phyloP scores from a whole-genome alignment of 176 grass and related monocot genomes.

The Rhynchospora breviuscula region DNA sequence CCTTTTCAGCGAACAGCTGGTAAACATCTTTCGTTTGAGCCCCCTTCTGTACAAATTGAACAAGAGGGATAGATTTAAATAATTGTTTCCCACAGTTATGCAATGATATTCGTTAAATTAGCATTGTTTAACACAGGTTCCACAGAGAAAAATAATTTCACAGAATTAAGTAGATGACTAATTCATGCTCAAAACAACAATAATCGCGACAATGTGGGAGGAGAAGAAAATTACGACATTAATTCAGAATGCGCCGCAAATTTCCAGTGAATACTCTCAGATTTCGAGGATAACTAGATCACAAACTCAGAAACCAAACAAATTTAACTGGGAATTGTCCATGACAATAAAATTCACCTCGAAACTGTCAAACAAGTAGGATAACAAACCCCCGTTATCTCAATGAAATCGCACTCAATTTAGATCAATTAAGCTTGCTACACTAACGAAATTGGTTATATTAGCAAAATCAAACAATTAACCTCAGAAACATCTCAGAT shows the following conservation, averaged over 20 bases:
- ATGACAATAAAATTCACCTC: not conserved
- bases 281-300: not conserved
- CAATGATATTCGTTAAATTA: not conserved
- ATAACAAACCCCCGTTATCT: not conserved
- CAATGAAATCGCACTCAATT: not conserved
- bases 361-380: not conserved
- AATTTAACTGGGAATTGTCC: not conserved
- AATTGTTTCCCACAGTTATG: not conserved
- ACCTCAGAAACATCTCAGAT: not conserved
- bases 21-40: slow-evolving; percentile 80
- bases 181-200: not conserved
- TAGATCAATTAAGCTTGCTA: not conserved
- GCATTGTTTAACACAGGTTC: not conserved
- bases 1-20: slow-evolving; percentile 91
- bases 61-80: slow-evolving; percentile 10
- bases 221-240: not conserved
- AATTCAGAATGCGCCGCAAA: not conserved
- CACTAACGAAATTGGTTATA: not conserved
- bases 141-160: not conserved
- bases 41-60: slow-evolving; percentile 38
- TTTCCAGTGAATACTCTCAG: not conserved
- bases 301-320: not conserved
- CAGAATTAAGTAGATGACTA: not conserved
- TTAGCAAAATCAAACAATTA: not conserved
- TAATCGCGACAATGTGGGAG: not conserved